Conservation (phyloP, 2,329 filamentous ascomycete species). For the Aureobasidium subglaciale region DNA sequence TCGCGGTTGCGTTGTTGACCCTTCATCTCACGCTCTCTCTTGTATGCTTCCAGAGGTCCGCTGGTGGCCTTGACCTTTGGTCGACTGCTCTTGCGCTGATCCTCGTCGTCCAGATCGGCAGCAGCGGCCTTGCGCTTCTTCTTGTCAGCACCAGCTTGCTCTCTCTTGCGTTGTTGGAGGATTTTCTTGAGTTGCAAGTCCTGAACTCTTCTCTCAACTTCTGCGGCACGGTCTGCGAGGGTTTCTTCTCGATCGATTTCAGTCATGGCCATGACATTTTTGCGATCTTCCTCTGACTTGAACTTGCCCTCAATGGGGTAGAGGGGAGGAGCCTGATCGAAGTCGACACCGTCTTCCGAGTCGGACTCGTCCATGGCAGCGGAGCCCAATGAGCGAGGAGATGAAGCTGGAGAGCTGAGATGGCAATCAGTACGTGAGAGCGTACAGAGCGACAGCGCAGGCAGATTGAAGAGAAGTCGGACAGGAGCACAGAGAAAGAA, state of each 20-base stretch:
- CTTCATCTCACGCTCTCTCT: conserved; percentile 54
- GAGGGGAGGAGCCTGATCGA: conserved; percentile 53
- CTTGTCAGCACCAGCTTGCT: conserved; percentile 47
- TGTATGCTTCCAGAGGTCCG: conserved; percentile 68
- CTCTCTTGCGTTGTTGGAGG: conserved; percentile 59
- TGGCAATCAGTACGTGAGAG: conserved; percentile 13
- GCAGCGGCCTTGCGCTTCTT: conserved; percentile 69
- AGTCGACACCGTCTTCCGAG: conserved; percentile 49
- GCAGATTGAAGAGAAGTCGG: conserved; percentile 16
- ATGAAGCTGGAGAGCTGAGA: conserved; percentile 57
- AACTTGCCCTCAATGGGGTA: conserved; percentile 86
- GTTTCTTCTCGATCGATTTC: conserved; percentile 89
- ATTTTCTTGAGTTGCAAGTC: conserved; percentile 75
- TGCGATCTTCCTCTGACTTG: conserved; percentile 48
- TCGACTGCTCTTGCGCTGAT: conserved; percentile 54
- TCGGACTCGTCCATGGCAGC: conserved; percentile 90
- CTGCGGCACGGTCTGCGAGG: conserved; percentile 76
- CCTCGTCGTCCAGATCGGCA: conserved; percentile 70
- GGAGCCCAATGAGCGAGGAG: conserved; percentile 68
- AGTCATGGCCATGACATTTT: conserved; percentile 71
- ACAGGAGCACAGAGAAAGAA: conserved; percentile 6
- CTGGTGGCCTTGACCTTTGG: conserved; percentile 42
- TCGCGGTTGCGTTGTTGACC: conserved; percentile 34
- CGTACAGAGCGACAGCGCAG: conserved; percentile 9
- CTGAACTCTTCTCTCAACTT: conserved; percentile 75